A percentile compares a stretch with the other conserved stretches of the same genome.
phyloP scores from a whole-genome alignment of 1,139 yeast species.

The Candida glucosophila region DNA sequence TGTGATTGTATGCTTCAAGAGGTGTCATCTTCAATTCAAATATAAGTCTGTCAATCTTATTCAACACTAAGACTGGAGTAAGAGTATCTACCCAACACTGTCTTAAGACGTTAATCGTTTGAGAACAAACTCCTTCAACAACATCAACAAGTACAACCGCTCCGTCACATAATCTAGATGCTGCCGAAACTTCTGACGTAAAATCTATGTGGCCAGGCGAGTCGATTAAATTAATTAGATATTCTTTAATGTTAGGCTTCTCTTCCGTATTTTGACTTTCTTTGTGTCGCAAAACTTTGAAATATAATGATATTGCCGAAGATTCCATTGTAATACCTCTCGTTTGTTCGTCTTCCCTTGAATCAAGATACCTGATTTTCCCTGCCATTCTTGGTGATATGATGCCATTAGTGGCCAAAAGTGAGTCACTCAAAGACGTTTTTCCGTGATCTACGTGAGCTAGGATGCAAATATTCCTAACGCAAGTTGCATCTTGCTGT shows the following conservation, averaged over 20 bases:
- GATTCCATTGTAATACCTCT: conserved; percentile 98
- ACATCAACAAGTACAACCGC: conserved; percentile 93
- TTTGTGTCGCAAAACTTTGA: conserved; percentile 49
- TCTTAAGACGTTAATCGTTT: conserved; percentile 86
- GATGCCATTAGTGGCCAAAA: conserved; percentile 92
- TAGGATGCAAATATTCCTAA: conserved; percentile 86
- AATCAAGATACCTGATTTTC: conserved; percentile 83
- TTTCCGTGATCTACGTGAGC: conserved; percentile 99
- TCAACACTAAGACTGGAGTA: conserved; percentile 83
- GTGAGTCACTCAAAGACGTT: conserved; percentile 87
- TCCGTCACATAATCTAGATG: conserved; percentile 93
- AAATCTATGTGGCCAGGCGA: conserved; percentile 99
- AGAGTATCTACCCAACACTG: conserved; percentile 94
- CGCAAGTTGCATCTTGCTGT: conserved; percentile 60
- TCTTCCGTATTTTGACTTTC: conserved; percentile 20
- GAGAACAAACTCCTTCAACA: conserved; percentile 97
- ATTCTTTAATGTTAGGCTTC: conserved; percentile 52
- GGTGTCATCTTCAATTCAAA: conserved; percentile 79
- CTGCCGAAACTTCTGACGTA: conserved; percentile 91
- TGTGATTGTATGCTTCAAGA: conserved; percentile 74
- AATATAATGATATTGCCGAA: conserved; percentile 83
- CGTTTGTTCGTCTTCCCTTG: conserved; percentile 90
- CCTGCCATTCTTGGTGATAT: conserved; percentile 95
- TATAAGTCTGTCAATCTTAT: conserved; percentile 83
- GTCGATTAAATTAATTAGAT: conserved; percentile 84